Conservation (phyloP, 139 green algal genomes). For the Asterochloris erici region DNA sequence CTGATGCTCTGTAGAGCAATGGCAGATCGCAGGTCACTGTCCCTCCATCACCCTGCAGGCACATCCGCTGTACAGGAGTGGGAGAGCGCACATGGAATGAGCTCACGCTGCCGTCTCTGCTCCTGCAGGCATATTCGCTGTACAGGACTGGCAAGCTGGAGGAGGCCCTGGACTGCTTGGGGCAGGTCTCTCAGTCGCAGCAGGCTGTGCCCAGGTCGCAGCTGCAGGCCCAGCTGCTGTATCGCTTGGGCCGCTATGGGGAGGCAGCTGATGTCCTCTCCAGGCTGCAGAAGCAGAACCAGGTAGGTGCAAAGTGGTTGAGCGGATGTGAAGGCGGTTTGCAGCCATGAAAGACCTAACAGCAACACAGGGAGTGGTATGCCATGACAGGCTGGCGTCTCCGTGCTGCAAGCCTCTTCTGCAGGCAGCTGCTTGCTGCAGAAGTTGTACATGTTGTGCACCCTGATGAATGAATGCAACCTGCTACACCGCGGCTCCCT, state of each 20-base stretch:
- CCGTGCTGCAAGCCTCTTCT: background rate
- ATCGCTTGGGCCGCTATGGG: constrained; percentile 58
- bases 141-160: constrained; percentile 69
- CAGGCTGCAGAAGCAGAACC: constrained; percentile 52
- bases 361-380: background rate
- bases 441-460: background rate
- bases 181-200: constrained; percentile 7
- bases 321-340: background rate
- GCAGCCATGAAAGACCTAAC: no score
- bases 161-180: constrained; percentile 40
- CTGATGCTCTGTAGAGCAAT: no score
- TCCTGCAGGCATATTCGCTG: constrained; percentile 78
- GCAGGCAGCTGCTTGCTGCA: background rate
- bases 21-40: background rate
- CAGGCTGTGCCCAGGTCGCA: constrained; percentile 45
- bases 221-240: constrained; percentile 82
- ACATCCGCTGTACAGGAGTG: background rate
- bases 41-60: background rate
- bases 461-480: background rate
- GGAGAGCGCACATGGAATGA: background rate
- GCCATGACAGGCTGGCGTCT: background rate
- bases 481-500: background rate
- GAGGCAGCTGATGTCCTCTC: constrained; percentile 55
- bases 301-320: background rate
- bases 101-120: background rate